phyloP scores from a whole-genome alignment of 2,329 filamentous ascomycete genomes.

The Teratosphaeria destructans region DNA sequence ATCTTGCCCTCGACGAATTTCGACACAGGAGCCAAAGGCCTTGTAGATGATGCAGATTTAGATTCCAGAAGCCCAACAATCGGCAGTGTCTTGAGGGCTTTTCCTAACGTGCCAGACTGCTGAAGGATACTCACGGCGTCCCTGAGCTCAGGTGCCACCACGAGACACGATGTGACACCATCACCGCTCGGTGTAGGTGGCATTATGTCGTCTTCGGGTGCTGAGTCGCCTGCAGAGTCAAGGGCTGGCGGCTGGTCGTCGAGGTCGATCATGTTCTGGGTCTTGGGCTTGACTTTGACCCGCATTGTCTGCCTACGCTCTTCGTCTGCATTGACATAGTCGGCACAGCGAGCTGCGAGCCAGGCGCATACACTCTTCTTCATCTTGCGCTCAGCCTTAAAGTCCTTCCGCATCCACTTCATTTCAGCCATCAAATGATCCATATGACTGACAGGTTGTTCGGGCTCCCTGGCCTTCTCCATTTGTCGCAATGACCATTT shows the following conservation, averaged over 20 bases:
- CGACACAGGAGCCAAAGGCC: slow-evolving; percentile 48
- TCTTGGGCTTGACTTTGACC: slow-evolving; percentile 40
- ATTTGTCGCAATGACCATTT: slow-evolving; percentile 89
- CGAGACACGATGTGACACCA: slow-evolving; percentile 10
- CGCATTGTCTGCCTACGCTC: slow-evolving; percentile 60
- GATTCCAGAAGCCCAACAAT: slow-evolving; percentile 9
- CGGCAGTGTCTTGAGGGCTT: slow-evolving; percentile 19
- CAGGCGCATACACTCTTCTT: slow-evolving; percentile 72
- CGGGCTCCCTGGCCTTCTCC: slow-evolving; percentile 72
- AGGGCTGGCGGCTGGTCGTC: slow-evolving; percentile 19
- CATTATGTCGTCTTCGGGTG: slow-evolving; percentile 19
- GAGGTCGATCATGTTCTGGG: slow-evolving; percentile 1
- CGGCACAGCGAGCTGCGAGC: slow-evolving; percentile 70
- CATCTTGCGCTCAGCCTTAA: slow-evolving; percentile 88
- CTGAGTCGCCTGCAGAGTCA: slow-evolving; percentile 20
- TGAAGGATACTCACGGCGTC: slow-evolving; percentile 15
- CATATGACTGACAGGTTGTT: slow-evolving; percentile 66
- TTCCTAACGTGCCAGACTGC: slow-evolving; percentile 16
- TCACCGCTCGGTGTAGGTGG: slow-evolving; percentile 17
- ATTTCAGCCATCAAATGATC: slow-evolving; percentile 82
- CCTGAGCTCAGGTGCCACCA: slow-evolving; percentile 20
- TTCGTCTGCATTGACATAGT: slow-evolving; percentile 59
- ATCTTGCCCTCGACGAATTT: slow-evolving; percentile 80
- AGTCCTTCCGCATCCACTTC: slow-evolving; percentile 98
- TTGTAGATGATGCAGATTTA: background rate